These are phyloP conservation scores for Pilatotrama ljubarskyi DNA, from an alignment of 768 basidiomycete species.

Conservation along the genomic window DNA sequence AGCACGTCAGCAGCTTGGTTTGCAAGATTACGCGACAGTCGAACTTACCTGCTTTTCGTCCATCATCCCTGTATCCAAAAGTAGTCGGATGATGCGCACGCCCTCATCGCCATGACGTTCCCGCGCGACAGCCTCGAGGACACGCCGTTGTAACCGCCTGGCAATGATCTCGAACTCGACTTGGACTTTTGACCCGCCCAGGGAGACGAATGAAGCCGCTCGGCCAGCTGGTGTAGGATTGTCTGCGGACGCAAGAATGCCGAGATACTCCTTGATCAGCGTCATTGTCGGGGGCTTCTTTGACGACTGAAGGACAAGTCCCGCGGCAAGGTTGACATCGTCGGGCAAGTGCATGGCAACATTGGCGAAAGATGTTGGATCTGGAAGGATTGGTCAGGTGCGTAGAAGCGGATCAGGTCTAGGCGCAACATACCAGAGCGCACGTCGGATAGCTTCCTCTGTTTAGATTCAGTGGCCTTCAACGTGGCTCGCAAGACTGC, in stretches of 20 bases:
- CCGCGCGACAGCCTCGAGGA: constrained; percentile 76
- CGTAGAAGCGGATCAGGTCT: neutral
- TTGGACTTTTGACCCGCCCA: constrained; percentile 67
- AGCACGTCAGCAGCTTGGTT: neutral
- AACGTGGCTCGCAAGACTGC: constrained; percentile 70
- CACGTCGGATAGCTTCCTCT: constrained; percentile 58
- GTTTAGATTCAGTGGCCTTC: constrained; percentile 65
- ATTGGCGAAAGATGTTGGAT: constrained; percentile 64
- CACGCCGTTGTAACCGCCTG: constrained; percentile 61
- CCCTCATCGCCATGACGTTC: constrained; percentile 85
- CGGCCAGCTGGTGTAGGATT: constrained; percentile 76
- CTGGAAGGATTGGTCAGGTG: constrained; percentile 36
- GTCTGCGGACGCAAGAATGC: constrained; percentile 76
- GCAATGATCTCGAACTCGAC: constrained; percentile 80
- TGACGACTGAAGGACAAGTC: constrained; percentile 55
- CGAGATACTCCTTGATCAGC: constrained; percentile 78
- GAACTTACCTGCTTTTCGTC: constrained; percentile 83
- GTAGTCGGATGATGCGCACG: constrained; percentile 75
- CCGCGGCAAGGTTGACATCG: constrained; percentile 58
- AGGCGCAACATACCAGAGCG: constrained; percentile 52
- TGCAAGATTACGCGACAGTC: neutral
- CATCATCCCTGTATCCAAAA: constrained; percentile 85
- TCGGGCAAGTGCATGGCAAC: constrained; percentile 66
- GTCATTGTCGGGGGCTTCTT: constrained; percentile 56
- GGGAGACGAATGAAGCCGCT: constrained; percentile 70